Evolutionary conservation across 495 filamentous ascomycete genomes (phyloP).

Genomic region (Pyrenopolyporus hunteri): DNA sequence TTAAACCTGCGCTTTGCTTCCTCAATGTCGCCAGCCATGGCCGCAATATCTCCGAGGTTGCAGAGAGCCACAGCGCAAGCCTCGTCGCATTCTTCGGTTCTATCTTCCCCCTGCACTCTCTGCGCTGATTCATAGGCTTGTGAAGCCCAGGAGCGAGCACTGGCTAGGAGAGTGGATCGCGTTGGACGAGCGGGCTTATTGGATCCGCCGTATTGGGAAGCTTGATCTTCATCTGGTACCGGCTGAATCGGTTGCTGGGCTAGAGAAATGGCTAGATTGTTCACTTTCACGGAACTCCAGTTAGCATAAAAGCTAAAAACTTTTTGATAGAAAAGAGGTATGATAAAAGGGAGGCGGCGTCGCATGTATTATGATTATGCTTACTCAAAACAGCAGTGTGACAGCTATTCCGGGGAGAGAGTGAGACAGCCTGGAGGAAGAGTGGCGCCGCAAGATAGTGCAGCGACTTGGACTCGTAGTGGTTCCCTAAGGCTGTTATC

Average conservation of each 20-base stretch:
- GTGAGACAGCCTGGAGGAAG: slow-evolving; percentile 78
- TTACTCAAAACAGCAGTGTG: slow-evolving; percentile 74
- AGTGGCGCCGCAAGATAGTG: slow-evolving; percentile 85
- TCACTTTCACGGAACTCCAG: slow-evolving; percentile 55
- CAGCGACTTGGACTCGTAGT: slow-evolving; percentile 70
- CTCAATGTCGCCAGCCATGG: slow-evolving; percentile 66
- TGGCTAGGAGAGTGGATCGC: slow-evolving; percentile 53
- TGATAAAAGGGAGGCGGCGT: not conserved
- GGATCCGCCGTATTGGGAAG: slow-evolving; percentile 17
- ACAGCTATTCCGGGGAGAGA: slow-evolving; percentile 63
- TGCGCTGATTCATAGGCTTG: slow-evolving; percentile 37
- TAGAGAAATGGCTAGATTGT: slow-evolving; percentile 70
- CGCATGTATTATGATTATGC: slow-evolving; percentile 25
- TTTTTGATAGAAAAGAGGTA: not conserved
- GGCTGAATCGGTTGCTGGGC: slow-evolving; percentile 66
- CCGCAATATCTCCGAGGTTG: slow-evolving; percentile 83
- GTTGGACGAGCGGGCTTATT: slow-evolving; percentile 46
- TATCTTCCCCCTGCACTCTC: slow-evolving; percentile 53
- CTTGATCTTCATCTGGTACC: slow-evolving; percentile 37
- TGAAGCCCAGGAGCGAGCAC: slow-evolving; percentile 41
- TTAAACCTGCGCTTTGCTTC: slow-evolving; percentile 68
- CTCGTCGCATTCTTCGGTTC: slow-evolving; percentile 82
- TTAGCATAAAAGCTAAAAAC: slow-evolving; percentile 4
- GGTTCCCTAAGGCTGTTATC: slow-evolving; percentile 67
- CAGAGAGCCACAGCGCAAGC: slow-evolving; percentile 83